Conservation (phyloP, 345 rosid species). For the Acer campestre region DNA sequence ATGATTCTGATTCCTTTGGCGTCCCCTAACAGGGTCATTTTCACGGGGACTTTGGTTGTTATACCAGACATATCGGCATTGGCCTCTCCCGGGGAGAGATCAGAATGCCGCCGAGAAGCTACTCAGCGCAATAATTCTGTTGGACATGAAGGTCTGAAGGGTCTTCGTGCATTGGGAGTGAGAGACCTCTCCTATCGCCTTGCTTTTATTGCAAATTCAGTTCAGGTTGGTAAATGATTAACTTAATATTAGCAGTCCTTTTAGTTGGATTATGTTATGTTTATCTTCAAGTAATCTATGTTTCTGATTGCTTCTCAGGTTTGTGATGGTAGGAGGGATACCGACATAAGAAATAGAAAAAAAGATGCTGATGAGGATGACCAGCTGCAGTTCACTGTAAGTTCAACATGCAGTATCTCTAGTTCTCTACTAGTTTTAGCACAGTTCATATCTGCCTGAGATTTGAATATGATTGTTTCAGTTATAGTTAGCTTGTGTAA, state of each 20-base stretch:
- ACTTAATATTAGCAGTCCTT: neutral
- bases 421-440: neutral
- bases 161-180: constrained; percentile 88
- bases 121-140: constrained; percentile 61
- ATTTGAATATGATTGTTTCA: neutral
- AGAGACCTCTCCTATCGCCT: constrained; percentile 93
- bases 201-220: constrained; percentile 92
- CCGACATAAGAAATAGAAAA: constrained; percentile 81
- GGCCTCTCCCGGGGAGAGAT: constrained; percentile 96
- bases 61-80: constrained; percentile 91
- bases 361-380: constrained; percentile 87
- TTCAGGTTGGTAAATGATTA: constrained; percentile 63
- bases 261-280: constrained; percentile 2
- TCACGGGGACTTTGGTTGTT: constrained; percentile 89
- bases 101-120: constrained; percentile 80
- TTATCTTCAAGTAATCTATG: neutral
- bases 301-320: constrained; percentile 42
- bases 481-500: neutral
- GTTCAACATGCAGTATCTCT: constrained; percentile 21
- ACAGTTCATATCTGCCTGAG: neutral
- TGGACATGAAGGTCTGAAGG: constrained; percentile 83
- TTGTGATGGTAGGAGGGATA: constrained; percentile 82
- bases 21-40: constrained; percentile 67
- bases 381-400: constrained; percentile 70
- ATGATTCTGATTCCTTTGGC: constrained; percentile 2